Evolutionary conservation across 768 basidiomycete species (phyloP).

Genomic region (Amanita polypyramis): DNA sequence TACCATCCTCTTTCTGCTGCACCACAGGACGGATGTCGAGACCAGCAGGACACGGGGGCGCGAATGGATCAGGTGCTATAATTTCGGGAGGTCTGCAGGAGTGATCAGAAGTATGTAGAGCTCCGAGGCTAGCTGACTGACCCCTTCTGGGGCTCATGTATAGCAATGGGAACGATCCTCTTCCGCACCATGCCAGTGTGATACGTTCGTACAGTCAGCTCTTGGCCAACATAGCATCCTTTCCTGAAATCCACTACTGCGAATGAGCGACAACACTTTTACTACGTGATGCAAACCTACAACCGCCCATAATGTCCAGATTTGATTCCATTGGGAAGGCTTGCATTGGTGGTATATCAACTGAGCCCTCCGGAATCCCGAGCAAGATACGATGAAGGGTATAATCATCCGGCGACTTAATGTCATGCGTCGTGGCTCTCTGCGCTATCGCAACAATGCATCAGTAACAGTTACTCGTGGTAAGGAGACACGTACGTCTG

Average conservation of each 20-base stretch:
- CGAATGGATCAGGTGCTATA: constrained; percentile 17
- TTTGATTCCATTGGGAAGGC: constrained; percentile 94
- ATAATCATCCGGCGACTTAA: constrained; percentile 46
- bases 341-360: constrained; percentile 66
- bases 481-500: constrained; percentile 44
- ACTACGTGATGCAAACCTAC: constrained; percentile 35
- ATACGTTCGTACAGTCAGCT: constrained; percentile 92
- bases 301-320: constrained; percentile 87
- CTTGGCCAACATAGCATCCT: constrained; percentile 97
- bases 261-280: constrained; percentile 9
- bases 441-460: constrained; percentile 35
- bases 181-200: constrained; percentile 90
- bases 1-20: constrained; percentile 14
- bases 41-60: constrained; percentile 1
- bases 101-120: background rate
- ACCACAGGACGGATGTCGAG: constrained; percentile 27
- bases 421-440: constrained; percentile 39
- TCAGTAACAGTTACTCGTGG: background rate
- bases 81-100: constrained; percentile 3
- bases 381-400: constrained; percentile 66
- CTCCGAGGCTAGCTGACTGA: constrained; percentile 13
- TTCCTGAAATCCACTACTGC: constrained; percentile 83
- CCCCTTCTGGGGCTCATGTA: constrained; percentile 32
- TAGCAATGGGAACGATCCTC: constrained; percentile 72
- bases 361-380: constrained; percentile 81